These are phyloP conservation scores for Thalassiosira ordinaria DNA, from an alignment of 352 stramenopile species.

Conservation along the genomic window DNA sequence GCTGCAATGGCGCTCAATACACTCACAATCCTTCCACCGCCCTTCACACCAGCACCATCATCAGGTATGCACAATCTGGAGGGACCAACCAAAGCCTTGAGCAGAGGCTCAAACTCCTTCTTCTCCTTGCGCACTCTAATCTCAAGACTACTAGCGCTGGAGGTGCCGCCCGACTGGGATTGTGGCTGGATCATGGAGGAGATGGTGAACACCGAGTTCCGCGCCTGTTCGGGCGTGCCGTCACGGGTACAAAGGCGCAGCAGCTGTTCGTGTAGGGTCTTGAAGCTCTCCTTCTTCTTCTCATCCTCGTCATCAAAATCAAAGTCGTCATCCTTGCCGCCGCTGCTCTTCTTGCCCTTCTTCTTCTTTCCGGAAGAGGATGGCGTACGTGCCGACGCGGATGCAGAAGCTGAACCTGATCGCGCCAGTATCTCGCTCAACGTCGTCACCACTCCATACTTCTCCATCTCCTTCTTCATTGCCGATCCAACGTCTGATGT, in stretches of 20 bases:
- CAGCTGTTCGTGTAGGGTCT: constrained; percentile 57
- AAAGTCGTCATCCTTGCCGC: constrained; percentile 17
- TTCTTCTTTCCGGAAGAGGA: too few relatives aligned
- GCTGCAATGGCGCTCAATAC: constrained; percentile 70
- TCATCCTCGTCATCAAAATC: constrained; percentile 22
- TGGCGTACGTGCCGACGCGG: constrained; percentile 37
- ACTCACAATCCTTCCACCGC: constrained; percentile 60
- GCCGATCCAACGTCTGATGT: constrained; percentile 9
- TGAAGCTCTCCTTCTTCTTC: constrained; percentile 23
- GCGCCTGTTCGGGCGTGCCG: constrained; percentile 75
- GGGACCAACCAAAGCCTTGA: constrained; percentile 68
- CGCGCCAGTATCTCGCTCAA: constrained; percentile 72
- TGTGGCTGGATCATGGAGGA: constrained; percentile 59
- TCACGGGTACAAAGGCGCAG: constrained; percentile 67
- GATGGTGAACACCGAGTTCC: constrained; percentile 70
- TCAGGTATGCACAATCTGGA: constrained; percentile 59
- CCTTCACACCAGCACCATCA: constrained; percentile 42
- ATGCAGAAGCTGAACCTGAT: background rate
- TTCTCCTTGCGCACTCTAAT: constrained; percentile 44
- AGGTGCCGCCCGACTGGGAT: constrained; percentile 10
- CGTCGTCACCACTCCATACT: constrained; percentile 61
- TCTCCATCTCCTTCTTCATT: constrained; percentile 59
- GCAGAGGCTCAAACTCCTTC: constrained; percentile 58
- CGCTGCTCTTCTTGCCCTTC: constrained; percentile 14
- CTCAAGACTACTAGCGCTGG: constrained; percentile 21